These are phyloP conservation scores for Phytopythium helicoides DNA, from an alignment of 352 stramenopile species.

Conservation along the genomic window DNA sequence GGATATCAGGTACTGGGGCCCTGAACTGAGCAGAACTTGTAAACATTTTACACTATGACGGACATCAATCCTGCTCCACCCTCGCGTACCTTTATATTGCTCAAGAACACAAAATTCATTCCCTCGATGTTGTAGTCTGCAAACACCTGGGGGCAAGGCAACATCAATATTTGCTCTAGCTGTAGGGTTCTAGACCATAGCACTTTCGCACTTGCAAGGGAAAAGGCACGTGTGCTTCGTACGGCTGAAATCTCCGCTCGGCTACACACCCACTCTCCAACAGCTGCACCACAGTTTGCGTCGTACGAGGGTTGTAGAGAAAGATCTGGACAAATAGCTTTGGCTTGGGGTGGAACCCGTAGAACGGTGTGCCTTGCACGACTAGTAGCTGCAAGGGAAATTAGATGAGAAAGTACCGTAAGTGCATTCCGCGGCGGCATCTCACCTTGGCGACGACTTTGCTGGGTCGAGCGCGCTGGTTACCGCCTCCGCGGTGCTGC, in stretches of 20 bases:
- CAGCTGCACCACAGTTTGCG: conserved; percentile 63
- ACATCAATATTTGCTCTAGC: too few relatives aligned
- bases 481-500: conserved; percentile 6
- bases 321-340: conserved; percentile 89
- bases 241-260: conserved; percentile 78
- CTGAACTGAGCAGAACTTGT: conserved; percentile 40
- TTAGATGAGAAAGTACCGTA: too few relatives aligned
- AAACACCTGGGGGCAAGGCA: conserved; percentile 54
- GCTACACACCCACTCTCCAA: conserved; percentile 82
- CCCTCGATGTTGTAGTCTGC: conserved; percentile 92
- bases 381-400: conserved; percentile 84
- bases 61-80: too few relatives aligned
- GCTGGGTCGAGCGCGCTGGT: background rate
- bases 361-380: conserved; percentile 87
- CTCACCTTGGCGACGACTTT: conserved; percentile 81
- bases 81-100: conserved; percentile 65
- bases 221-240: conserved; percentile 89
- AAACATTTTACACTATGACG: too few relatives aligned
- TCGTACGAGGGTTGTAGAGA: conserved; percentile 76
- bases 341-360: conserved; percentile 76
- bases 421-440: too few relatives aligned
- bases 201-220: conserved; percentile 58
- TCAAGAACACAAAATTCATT: conserved; percentile 84
- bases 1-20: conserved; percentile 53
- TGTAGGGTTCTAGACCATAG: too few relatives aligned